Conservation (phyloP, 2,329 filamentous ascomycete genomes). For the Hymenoscyphus albidus region DNA sequence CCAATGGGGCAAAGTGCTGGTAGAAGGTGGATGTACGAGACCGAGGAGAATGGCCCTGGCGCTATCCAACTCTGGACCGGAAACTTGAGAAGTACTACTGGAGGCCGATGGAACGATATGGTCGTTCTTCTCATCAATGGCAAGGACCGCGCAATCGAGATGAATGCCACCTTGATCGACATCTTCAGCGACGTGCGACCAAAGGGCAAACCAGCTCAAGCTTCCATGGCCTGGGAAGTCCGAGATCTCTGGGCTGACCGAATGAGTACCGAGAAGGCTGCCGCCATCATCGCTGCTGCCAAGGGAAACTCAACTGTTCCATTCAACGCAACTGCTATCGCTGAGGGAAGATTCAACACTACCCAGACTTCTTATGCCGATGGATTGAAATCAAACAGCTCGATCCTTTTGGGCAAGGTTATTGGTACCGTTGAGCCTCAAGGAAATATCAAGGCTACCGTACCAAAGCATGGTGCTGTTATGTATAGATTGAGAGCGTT, state of each 20-base stretch:
- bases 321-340: constrained; percentile 32
- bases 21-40: constrained; percentile 43
- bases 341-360: constrained; percentile 42
- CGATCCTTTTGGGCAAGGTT: constrained; percentile 46
- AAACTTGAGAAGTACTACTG: constrained; percentile 37
- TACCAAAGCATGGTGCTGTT: constrained; percentile 48
- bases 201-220: constrained; percentile 40
- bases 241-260: constrained; percentile 53
- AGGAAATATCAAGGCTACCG: constrained; percentile 42
- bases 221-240: constrained; percentile 46
- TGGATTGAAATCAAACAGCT: constrained; percentile 41
- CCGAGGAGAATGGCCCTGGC: constrained; percentile 41
- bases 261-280: constrained; percentile 46
- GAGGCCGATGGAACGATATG: constrained; percentile 42
- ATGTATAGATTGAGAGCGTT: constrained; percentile 44
- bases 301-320: constrained; percentile 32
- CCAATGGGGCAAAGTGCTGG: constrained; percentile 38
- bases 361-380: constrained; percentile 46
- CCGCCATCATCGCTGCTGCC: constrained; percentile 41
- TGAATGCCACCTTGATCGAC: constrained; percentile 50
- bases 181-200: constrained; percentile 49
- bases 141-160: constrained; percentile 38
- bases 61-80: constrained; percentile 50
- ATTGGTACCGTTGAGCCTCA: constrained; percentile 40
- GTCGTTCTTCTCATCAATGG: constrained; percentile 49